Evolutionary conservation across 2,329 filamentous ascomycete genomes (phyloP), one percentile per base, ranked within the genome.

Genomic region (Teratosphaeriaceae sp.): DNA sequence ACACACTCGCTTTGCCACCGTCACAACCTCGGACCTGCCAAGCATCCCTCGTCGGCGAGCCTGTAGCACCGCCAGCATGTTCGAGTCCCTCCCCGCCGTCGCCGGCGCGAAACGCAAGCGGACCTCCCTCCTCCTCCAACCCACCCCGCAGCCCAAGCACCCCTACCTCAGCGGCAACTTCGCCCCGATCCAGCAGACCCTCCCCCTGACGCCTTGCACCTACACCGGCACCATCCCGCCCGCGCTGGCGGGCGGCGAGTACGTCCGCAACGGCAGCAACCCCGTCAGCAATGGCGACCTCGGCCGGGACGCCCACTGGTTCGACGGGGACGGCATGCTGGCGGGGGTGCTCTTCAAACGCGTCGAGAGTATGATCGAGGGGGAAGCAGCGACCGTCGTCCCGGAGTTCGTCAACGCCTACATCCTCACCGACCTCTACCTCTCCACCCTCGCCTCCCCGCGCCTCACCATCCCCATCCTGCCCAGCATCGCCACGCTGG

Each of bases 261-360:
- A 86, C 54, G 76, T 86, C 21, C 76, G 82, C 13, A 87, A 86
- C 57, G 82, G 83, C 30, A 79, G 77, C 21, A 86, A 85, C 53
- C 81, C 82, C 5, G 67, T 82, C 6, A 72, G 72, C 21, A 80
- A 84, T 45, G 67, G 75, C 18, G 75, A 82, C 42, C 59, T 78
- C 2, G 73, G 72, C 29, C 71, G 79, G 49, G 79, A 83, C 56
- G 74, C 78, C 7, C 82, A 86, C 57, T 85, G 81, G 81, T 86
- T 86, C 48, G 83, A 86, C 52, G 82, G 83, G 23, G 82, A 86
- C 57, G 83, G 82, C 3, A 86, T 86, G 82, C 73, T 86, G 9
- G 76, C 76, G 22, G 82, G 82, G 1, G 80, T 86, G 0, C 69
- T 70, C 15, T 86, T 84, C 57, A n/a, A n/a, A n/a, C n/a, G n/a